Conservation (phyloP, 768 basidiomycete genomes). For the Gyrodon lividus region DNA sequence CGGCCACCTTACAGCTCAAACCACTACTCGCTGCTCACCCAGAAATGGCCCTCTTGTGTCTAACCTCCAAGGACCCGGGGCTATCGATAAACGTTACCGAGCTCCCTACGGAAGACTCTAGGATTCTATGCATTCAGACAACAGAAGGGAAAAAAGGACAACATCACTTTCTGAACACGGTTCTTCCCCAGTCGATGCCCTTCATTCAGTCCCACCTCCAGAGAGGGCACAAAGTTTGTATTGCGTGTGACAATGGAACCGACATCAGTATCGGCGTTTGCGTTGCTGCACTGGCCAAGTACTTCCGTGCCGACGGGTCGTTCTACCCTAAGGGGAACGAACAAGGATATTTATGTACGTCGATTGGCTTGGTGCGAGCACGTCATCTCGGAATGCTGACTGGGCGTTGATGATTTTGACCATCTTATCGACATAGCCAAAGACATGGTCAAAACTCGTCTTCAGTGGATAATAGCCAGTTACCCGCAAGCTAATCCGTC, state of each 20-base stretch:
- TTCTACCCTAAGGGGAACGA: constrained; percentile 10
- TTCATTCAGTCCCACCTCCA: constrained; percentile 46
- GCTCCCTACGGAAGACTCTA: neutral
- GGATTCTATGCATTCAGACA: constrained; percentile 25
- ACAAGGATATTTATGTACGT: constrained; percentile 22
- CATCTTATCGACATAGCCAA: constrained; percentile 42
- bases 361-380: neutral
- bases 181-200: constrained; percentile 47
- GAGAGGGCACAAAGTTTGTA: constrained; percentile 39
- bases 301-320: constrained; percentile 56
- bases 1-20: constrained; percentile 25
- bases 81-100: neutral
- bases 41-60: constrained; percentile 16
- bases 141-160: constrained; percentile 55
- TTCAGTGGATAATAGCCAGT: constrained; percentile 85
- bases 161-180: constrained; percentile 42
- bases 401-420: neutral
- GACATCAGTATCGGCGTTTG: constrained; percentile 66
- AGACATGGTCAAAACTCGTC: constrained; percentile 60
- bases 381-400: neutral
- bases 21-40: neutral
- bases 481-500: constrained; percentile 80
- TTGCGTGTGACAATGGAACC: constrained; percentile 56
- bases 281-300: constrained; percentile 53
- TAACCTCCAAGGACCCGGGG: constrained; percentile 7